phyloP scores from a whole-genome alignment of 352 stramenopile genomes.

The Globisporangium uncinulatum region DNA sequence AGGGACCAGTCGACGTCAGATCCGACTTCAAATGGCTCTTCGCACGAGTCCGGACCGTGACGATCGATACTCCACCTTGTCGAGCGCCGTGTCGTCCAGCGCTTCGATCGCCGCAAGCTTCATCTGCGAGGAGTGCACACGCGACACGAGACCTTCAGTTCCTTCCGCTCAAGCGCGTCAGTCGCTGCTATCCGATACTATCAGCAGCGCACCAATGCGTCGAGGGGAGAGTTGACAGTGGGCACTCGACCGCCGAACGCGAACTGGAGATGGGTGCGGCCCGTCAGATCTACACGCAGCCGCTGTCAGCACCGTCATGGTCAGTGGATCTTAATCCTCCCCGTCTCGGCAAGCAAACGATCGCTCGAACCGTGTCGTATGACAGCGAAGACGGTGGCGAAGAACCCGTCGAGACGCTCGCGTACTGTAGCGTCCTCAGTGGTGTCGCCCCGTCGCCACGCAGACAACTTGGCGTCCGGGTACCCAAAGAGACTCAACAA shows the following conservation, averaged over 20 bases:
- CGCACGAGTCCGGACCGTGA: neutral
- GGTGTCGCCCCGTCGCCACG: conserved; percentile 10
- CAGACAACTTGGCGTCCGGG: conserved; percentile 27
- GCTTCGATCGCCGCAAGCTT: conserved; percentile 17
- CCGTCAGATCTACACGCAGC: conserved; percentile 25
- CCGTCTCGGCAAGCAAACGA: neutral
- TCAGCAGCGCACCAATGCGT: conserved; percentile 27
- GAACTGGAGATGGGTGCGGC: conserved; percentile 40
- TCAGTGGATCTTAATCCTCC: neutral
- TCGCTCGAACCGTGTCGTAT: conserved; percentile 19
- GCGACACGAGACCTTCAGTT: neutral
- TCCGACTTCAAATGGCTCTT: neutral
- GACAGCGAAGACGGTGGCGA: conserved; percentile 16
- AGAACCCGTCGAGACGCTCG: conserved; percentile 22
- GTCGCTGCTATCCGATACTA: neutral
- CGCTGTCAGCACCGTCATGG: neutral
- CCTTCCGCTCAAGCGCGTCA: neutral
- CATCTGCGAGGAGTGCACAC: conserved; percentile 5
- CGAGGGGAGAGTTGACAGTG: conserved; percentile 34
- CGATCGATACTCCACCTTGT: conserved; percentile 1
- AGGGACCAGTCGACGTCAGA: neutral
- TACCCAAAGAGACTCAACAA: conserved; percentile 50
- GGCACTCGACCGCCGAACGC: conserved; percentile 36
- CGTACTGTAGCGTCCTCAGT: conserved; percentile 6
- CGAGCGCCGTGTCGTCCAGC: neutral